Base-by-base conservation (phyloP, 2,329 filamentous ascomycete species). In the Alternaria infectoria region DNA sequence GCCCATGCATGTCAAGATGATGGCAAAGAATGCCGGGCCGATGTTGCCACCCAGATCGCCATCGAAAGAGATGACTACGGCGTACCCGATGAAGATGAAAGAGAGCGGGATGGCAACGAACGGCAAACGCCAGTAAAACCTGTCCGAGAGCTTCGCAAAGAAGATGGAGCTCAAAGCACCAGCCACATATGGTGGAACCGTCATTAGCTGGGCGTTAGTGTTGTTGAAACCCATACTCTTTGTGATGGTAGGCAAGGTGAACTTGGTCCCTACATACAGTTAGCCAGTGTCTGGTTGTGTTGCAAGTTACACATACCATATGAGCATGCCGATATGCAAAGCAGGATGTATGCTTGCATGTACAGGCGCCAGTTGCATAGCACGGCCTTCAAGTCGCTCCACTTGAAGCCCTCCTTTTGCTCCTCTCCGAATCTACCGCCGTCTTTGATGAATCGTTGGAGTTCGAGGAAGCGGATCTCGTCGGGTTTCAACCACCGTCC, bases 1-100 rank as follows among this genome's bases (percentile, higher is more conserved):
- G 26, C 81, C 80, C 10, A 81, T 74, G 28, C 77, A 83, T 0
- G 83, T 80, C 5, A 85, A 68, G 43, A 80, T 82, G 28, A 85
- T 79, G 1, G 79, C 82, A 52, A 84, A 83, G 63, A 83, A 84
- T 56, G 80, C 80, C 0, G 80, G 67, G 0, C 76, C 80, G 17
- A 84, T 76, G 56, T 84, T 83, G 23, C 78, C 62, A 19, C 77
- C 64, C 21, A 83, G 79, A 11, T 81, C 67, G 5, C 70, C 79
- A 32, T 79, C 77, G 17, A 81, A 80, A 2, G 84, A 79, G 12
- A 83, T 80, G 12, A 81, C 79, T 50, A 75, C 44, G 10, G 70
- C 58, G 46, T 74, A 75, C 6, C 69, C 73, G 26, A 73, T 70
- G 30, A 69, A 69, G 54, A 74, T 69, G 5, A 82, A 79, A 1